Base-by-base conservation (phyloP, 495 filamentous ascomycete species). In the Xylaria curta region DNA sequence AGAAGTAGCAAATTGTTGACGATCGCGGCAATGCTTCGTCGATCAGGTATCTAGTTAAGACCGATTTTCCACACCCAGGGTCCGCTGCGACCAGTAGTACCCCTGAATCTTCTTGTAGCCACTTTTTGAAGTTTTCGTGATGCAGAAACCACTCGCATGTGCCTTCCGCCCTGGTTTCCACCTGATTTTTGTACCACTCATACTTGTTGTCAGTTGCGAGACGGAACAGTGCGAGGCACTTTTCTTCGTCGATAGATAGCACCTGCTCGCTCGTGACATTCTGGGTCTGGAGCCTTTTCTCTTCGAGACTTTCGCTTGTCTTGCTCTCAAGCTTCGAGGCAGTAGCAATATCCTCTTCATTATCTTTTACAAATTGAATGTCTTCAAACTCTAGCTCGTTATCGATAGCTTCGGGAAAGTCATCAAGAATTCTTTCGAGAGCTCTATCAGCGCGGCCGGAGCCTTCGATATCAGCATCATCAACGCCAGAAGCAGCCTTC, bases 21-120 rank as follows among this genome's bases (percentile, higher is more conserved):
- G 26, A 28, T 5, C 6, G 54, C 0, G 78, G 78, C 31, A 73
- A 69, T 0, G 77, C 68, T 6, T 78, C 51, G 58, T 89, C 82
- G 0, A 86, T 70, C 1, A 89, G 71, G 42, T 81, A 78, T 63
- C 76, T 85, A 4, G 83, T 74, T 21, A 87, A 67, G 6, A 87
- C 86, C 0, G 87, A 87, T 73, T 88, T 89, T 3, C 87, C 87
- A 72, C 85, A 88, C 8, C 87, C 86, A 17, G 86, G 85, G 68
- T 88, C 81, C 19, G 87, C 86, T 12, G 86, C 84, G 17, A 88
- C 80, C 84, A 83, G 86, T 2, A 89, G 80, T 74, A 60, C 13
- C 44, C 66, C 0, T 75, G 76, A 10, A 15, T 26, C 68, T 66
- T 60, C 40, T 53, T 74, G 40, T 28, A 70, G 40, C 84, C 84